Conservation (phyloP, 2,329 filamentous ascomycete species). For the Dothideomycetidae sp. region DNA sequence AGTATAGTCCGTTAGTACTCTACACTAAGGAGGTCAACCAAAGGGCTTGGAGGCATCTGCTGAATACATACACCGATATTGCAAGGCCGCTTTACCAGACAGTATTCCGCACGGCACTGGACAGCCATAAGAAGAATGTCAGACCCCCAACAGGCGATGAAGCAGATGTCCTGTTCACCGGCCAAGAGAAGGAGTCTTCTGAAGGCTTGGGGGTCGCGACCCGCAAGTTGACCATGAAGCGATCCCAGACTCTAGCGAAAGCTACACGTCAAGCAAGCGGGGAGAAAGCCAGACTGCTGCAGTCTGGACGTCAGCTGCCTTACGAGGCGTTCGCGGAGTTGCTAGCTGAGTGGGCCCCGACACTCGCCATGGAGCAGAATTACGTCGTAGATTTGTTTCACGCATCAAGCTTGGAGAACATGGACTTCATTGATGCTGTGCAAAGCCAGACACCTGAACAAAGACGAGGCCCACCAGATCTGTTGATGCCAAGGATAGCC, state of each 20-base stretch:
- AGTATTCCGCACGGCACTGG: constrained; percentile 64
- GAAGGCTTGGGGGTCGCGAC: constrained; percentile 53
- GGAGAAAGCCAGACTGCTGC: constrained; percentile 39
- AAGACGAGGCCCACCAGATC: constrained; percentile 51
- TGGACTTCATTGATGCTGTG: constrained; percentile 74
- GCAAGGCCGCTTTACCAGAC: constrained; percentile 64
- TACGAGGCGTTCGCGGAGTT: constrained; percentile 71
- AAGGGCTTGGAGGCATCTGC: constrained; percentile 64
- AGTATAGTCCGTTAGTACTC: constrained; percentile 72
- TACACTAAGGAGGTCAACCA: constrained; percentile 77
- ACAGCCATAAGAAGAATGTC: constrained; percentile 48
- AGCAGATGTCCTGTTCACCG: constrained; percentile 60
- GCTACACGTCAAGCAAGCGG: constrained; percentile 53
- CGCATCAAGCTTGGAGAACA: constrained; percentile 64
- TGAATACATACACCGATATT: constrained; percentile 68
- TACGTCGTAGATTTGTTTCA: constrained; percentile 97
- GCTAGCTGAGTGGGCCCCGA: constrained; percentile 65
- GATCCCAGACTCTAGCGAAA: constrained; percentile 74
- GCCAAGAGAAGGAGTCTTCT: constrained; percentile 68
- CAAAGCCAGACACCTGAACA: constrained; percentile 49
- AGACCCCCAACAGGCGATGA: constrained; percentile 22
- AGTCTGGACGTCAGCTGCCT: constrained; percentile 53
- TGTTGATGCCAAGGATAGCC: constrained; percentile 61
- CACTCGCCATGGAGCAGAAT: constrained; percentile 89
- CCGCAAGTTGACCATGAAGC: constrained; percentile 83